These are phyloP conservation scores for Waitea zeae DNA, from an alignment of 1,284 basidiomycete genomes.

Conservation along the genomic window DNA sequence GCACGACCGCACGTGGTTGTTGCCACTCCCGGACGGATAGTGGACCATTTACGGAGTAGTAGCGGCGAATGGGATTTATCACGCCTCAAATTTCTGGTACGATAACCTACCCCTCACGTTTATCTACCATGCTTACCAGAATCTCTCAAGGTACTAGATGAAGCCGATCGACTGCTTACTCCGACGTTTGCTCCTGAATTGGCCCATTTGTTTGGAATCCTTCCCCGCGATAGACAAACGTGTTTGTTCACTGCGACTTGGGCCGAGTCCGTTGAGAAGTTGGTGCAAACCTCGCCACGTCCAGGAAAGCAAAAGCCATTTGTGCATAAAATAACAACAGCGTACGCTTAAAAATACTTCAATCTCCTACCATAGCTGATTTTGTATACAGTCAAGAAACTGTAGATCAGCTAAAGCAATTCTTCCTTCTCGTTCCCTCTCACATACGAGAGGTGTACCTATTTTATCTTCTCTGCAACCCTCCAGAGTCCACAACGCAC, in stretches of 20 bases:
- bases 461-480: constrained; percentile 78
- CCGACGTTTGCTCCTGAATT: constrained; percentile 84
- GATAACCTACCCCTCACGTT: too few species aligned
- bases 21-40: constrained; percentile 90
- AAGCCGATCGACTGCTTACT: constrained; percentile 88
- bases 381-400: constrained; percentile 56
- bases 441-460: constrained; percentile 92
- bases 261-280: constrained; percentile 70
- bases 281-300: constrained; percentile 60
- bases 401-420: constrained; percentile 69
- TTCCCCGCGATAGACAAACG: constrained; percentile 84
- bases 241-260: constrained; percentile 95
- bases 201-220: constrained; percentile 56
- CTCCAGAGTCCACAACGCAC: constrained; percentile 59
- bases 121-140: too few species aligned
- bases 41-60: constrained; percentile 77
- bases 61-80: constrained; percentile 74
- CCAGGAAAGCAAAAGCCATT: constrained; percentile 80
- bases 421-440: constrained; percentile 87
- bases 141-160: constrained; percentile 68
- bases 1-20: constrained; percentile 87
- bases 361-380: background rate
- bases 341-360: constrained; percentile 25
- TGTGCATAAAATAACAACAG: constrained; percentile 67
- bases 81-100: constrained; percentile 73